Base-by-base conservation (phyloP, 2,329 filamentous ascomycete genomes). In the Colletotrichum brevisporum region DNA sequence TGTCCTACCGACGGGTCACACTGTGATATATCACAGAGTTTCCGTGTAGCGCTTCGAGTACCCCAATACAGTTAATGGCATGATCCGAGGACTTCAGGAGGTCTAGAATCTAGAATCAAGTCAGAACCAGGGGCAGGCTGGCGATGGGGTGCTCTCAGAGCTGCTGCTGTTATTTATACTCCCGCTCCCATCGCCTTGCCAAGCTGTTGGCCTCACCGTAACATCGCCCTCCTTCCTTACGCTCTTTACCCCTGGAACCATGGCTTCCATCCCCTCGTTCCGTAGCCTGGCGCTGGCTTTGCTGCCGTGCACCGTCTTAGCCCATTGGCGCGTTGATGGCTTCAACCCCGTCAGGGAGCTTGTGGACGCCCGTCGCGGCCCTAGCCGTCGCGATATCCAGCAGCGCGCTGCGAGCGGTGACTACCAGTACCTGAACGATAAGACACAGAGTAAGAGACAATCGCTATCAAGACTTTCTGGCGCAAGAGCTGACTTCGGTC, bases 391-490 rank as follows among this genome's bases (percentile, higher is more conserved):
- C 15, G 1, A 45, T 6, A n/a, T 67, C 5, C 43, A 67, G 4
- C 45, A 27, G 8, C 64, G 64, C 9, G 43, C 54, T 13, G 47
- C n/a, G 24, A 57, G 1, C 24, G 36, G 26, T 2, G 39, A 53
- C 0, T 57, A 63, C 6, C 64, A 78, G 15, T 26, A 59, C 15
- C 1, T 69, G 6, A 69, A 26, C 21, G 47, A 65, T 0, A 65
- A 65, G 31, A 69, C 66, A 5, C 10, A 54, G n/a, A 65, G 65
- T 68, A 4, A 6, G 54, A 57, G 6, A 52, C 18, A 2, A 8
- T 16, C 13, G 64, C 6, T 1, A 71, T 9, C 27, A 31, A 31
- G 27, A 9, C 2, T 5, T 2, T 9, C 27, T 9, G 27, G 27
- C 27, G 27, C 8, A 31, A 8, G 2, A 31, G 27, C 27, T 31